Percentiles rank a stretch among this genome's conserved stretches.
These are phyloP conservation scores for Podaxis pistillaris DNA, from an alignment of 768 basidiomycete genomes.

Conservation along the genomic window DNA sequence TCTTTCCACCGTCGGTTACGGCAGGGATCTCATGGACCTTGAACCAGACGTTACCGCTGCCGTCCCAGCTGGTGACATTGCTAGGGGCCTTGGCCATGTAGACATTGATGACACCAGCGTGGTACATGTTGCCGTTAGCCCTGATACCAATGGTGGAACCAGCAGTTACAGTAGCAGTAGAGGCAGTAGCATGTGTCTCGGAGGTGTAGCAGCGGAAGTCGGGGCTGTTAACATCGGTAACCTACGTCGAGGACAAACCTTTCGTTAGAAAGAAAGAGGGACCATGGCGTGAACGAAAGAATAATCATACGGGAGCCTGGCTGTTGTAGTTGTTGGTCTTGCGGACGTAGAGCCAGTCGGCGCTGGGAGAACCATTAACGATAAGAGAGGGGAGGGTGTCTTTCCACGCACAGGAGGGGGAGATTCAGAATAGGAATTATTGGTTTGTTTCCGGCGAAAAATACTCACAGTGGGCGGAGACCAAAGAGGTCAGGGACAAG, in stretches of 20 bases:
- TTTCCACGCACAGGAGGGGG: slow-evolving; percentile 13
- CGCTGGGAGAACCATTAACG: slow-evolving; percentile 34
- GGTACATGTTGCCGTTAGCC: slow-evolving; percentile 42
- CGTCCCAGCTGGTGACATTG: slow-evolving; percentile 37
- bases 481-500: slow-evolving; percentile 22
- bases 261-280: neutral
- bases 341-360: slow-evolving; percentile 41
- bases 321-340: slow-evolving; percentile 46
- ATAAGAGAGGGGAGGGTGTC: slow-evolving; percentile 34
- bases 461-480: slow-evolving; percentile 26
- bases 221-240: slow-evolving; percentile 44
- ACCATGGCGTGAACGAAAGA: neutral
- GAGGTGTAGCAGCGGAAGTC: slow-evolving; percentile 50
- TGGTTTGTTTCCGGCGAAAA: neutral
- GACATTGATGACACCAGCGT: slow-evolving; percentile 45
- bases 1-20: slow-evolving; percentile 37
- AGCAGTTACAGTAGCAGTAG: slow-evolving; percentile 43
- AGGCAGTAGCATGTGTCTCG: slow-evolving; percentile 34
- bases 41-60: slow-evolving; percentile 43
- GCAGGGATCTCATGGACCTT: slow-evolving; percentile 43
- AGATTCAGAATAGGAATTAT: neutral
- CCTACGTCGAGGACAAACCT: slow-evolving; percentile 21
- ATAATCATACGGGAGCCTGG: slow-evolving; percentile 31
- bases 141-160: slow-evolving; percentile 43
- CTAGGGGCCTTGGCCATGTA: slow-evolving; percentile 47